Evolutionary conservation across 768 basidiomycete species (phyloP).

Genomic region (Suillus clintonianus): DNA sequence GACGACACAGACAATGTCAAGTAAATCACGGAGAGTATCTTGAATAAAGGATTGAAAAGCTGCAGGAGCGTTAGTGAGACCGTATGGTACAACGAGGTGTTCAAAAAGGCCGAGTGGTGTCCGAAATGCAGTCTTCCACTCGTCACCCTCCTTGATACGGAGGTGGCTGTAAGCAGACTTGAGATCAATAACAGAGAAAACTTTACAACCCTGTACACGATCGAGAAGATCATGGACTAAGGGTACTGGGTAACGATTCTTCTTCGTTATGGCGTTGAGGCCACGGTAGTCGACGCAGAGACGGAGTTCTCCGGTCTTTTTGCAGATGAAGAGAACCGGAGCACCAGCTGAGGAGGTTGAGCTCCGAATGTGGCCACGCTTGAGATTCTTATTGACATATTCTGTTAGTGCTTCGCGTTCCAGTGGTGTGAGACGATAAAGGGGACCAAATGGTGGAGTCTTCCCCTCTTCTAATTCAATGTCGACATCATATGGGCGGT

Average conservation of each 20-base stretch:
- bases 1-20: constrained; percentile 41
- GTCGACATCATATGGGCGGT: constrained; percentile 33
- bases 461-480: constrained; percentile 36
- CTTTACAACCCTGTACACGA: constrained; percentile 23
- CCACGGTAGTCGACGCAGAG: constrained; percentile 35
- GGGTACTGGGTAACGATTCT: constrained; percentile 36
- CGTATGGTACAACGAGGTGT: constrained; percentile 40
- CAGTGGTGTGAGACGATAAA: constrained; percentile 34
- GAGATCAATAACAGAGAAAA: constrained; percentile 39
- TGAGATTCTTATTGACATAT: constrained; percentile 39
- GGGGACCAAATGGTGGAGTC: constrained; percentile 25
- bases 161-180: constrained; percentile 39
- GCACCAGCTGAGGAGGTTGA: constrained; percentile 33
- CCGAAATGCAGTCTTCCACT: constrained; percentile 47
- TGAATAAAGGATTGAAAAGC: constrained; percentile 46
- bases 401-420: constrained; percentile 36
- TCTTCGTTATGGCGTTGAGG: constrained; percentile 37
- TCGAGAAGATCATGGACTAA: constrained; percentile 34
- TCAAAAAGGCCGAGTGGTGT: constrained; percentile 40
- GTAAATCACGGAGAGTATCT: constrained; percentile 36
- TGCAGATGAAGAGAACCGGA: constrained; percentile 34
- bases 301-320: constrained; percentile 29
- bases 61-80: constrained; percentile 41
- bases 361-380: constrained; percentile 10
- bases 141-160: constrained; percentile 38